Conservation (phyloP, 768 basidiomycete genomes). For the Rubroboletus satanas region DNA sequence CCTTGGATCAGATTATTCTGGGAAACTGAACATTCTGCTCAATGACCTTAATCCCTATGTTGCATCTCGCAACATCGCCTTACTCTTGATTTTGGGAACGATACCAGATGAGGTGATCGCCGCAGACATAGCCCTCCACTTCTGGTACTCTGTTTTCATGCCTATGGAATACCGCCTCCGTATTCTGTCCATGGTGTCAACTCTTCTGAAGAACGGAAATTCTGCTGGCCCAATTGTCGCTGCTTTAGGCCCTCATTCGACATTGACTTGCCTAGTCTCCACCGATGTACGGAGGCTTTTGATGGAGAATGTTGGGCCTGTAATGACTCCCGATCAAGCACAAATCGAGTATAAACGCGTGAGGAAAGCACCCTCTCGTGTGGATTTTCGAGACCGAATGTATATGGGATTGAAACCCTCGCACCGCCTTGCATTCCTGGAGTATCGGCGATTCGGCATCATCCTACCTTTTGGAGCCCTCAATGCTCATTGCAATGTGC, state of each 20-base stretch:
- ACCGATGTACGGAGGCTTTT: slow-evolving; percentile 8
- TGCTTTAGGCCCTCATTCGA: slow-evolving; percentile 14
- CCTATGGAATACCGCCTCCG: slow-evolving; percentile 32
- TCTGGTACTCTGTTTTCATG: slow-evolving; percentile 46
- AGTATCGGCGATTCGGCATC: slow-evolving; percentile 40
- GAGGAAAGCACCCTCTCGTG: slow-evolving; percentile 34
- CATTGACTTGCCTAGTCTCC: slow-evolving; percentile 13
- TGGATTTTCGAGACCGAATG: slow-evolving; percentile 42
- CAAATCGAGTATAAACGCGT: slow-evolving; percentile 33
- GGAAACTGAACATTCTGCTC: slow-evolving; percentile 37
- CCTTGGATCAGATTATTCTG: slow-evolving; percentile 40
- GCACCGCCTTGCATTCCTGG: slow-evolving; percentile 42
- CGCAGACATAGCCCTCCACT: slow-evolving; percentile 45
- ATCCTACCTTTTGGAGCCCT: slow-evolving; percentile 47
- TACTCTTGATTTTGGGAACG: slow-evolving; percentile 41
- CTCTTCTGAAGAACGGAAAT: slow-evolving; percentile 9
- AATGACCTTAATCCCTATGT: slow-evolving; percentile 37
- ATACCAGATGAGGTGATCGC: slow-evolving; percentile 31
- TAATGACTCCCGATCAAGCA: slow-evolving; percentile 20
- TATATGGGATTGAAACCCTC: slow-evolving; percentile 39
- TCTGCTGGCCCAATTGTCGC: slow-evolving; percentile 1
- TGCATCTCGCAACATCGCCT: slow-evolving; percentile 39
- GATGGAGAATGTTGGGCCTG: slow-evolving; percentile 11
- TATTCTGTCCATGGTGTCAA: slow-evolving; percentile 18
- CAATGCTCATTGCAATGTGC: slow-evolving; percentile 37